Evolutionary conservation across 116 monocot genomes (phyloP), one percentile per base, ranked within the genome.

Genomic region (Zostera marina): DNA sequence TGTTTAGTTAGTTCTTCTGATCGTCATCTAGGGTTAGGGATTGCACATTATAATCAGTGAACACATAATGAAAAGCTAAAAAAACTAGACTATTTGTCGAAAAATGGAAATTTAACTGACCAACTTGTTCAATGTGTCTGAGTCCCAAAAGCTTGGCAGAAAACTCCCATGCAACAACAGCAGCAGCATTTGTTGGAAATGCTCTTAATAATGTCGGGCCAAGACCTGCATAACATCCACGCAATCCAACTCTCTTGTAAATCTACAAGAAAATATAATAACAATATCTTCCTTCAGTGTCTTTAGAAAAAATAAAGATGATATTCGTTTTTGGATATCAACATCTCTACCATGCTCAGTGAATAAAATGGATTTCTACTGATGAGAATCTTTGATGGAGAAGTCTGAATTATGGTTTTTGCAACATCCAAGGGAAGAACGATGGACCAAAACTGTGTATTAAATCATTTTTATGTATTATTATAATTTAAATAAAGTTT

Each of bases 351-450:
- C 66, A 67, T 57, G 22, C 26, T 49, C 23, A 90, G 46, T 46
- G 70, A 70, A 44, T 43, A 43, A 41, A 90, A 69, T 43, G 96
- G 89, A 62, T 85, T 96, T 52, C 82, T 72, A 26, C 54, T 74
- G 32, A 32, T 32, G n/a, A 66, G 60, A 69, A 52, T 71, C 52
- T 64, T 42, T 48, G 75, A 68, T 53, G 72, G 54, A 13, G 76
- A n/a, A 8, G 89, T 96, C 59, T 96, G 96, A 55, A 96, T 96
- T 39, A 96, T 41, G 45, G 96, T 96, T 76, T 96, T 96, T 41
- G 89, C 89, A 65, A 89, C 96, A 80, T 96, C 96, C 13, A 85
- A 54, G 32, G 96, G 96, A 44, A 96, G 77, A 62, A 85, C 82
- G 54, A 73, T 76, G 41, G 66, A 68, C 89, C 96, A 96, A 63